Conservation (phyloP, 495 filamentous ascomycete genomes). For the Penicillium flavigenum region DNA sequence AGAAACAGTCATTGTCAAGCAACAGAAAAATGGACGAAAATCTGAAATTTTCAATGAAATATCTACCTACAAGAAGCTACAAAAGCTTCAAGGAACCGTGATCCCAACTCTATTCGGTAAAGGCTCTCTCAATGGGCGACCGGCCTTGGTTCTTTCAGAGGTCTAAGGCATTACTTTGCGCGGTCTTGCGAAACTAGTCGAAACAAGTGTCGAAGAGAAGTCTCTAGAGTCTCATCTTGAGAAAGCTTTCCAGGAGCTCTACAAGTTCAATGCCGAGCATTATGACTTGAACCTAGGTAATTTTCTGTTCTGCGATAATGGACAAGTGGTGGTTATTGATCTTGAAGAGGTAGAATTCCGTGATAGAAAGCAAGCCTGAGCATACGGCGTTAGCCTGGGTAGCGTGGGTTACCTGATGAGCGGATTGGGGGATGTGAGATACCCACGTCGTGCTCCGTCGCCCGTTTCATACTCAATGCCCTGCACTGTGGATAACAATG, state of each 20-base stretch:
- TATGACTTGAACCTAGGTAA: conserved; percentile 7
- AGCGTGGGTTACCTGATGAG: conserved; percentile 10
- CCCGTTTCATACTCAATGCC: neutral
- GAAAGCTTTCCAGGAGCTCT: conserved; percentile 3
- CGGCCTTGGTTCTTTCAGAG: conserved; percentile 11
- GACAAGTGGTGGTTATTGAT: conserved; percentile 7
- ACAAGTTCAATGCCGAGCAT: conserved; percentile 10
- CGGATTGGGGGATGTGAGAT: conserved; percentile 13
- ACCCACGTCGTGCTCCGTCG: conserved; percentile 7
- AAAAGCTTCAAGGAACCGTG: conserved; percentile 11
- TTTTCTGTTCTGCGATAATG: conserved; percentile 11
- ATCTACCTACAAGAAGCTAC: conserved; percentile 6
- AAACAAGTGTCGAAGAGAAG: conserved; percentile 5
- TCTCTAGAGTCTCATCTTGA: conserved; percentile 2
- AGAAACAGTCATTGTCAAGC: conserved; percentile 13
- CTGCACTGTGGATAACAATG: no score
- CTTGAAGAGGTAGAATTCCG: conserved; percentile 8
- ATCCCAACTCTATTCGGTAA: conserved; percentile 11
- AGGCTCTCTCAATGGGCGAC: conserved; percentile 12
- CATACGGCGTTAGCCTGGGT: conserved; percentile 2
- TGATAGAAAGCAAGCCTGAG: conserved; percentile 1
- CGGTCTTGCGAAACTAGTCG: conserved; percentile 3
- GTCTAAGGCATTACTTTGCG: conserved; percentile 10
- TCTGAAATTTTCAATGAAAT: conserved; percentile 4
- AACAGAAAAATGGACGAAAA: conserved; percentile 5